A percentile compares a stretch with the other conserved stretches of the same genome.
Conservation (phyloP, 129 eudicot genomes). For the Oenanthe sinensis region DNA sequence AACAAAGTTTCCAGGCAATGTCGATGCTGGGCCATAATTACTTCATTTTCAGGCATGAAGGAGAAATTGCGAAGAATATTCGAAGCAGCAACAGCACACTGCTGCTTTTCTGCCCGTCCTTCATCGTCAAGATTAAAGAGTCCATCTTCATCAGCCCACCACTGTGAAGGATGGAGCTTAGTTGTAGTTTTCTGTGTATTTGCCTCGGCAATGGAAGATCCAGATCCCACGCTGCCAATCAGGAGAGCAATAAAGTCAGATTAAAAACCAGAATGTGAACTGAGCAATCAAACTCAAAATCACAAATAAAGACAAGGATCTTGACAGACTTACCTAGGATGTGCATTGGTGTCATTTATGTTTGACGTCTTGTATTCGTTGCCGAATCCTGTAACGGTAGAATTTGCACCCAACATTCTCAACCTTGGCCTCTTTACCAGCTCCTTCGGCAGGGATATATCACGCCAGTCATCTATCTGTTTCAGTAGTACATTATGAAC, state of each 20-base stretch:
- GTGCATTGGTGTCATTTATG: slow-evolving; percentile 38
- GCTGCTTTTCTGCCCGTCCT: slow-evolving; percentile 92
- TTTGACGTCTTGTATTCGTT: slow-evolving; percentile 59
- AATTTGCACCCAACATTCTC: slow-evolving; percentile 65
- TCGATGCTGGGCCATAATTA: slow-evolving; percentile 92
- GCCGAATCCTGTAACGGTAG: slow-evolving; percentile 87
- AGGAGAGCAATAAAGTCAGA: slow-evolving; percentile 10
- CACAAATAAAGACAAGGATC: background rate
- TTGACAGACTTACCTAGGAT: slow-evolving; percentile 40
- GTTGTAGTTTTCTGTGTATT: slow-evolving; percentile 48
- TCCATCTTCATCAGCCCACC: slow-evolving; percentile 98
- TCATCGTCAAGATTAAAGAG: slow-evolving; percentile 88
- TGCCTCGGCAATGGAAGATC: slow-evolving; percentile 42
- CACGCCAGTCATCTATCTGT: slow-evolving; percentile 99
- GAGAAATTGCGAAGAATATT: slow-evolving; percentile 91
- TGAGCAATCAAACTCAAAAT: background rate
- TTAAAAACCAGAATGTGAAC: background rate
- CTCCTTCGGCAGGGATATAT: slow-evolving; percentile 72
- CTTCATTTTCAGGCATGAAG: slow-evolving; percentile 95
- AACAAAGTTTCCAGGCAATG: slow-evolving; percentile 92
- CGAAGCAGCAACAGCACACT: slow-evolving; percentile 97
- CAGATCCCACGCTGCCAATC: slow-evolving; percentile 48
- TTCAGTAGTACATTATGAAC: slow-evolving; percentile 1
- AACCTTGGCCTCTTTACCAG: slow-evolving; percentile 57
- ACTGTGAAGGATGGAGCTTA: slow-evolving; percentile 52